Conservation (phyloP, 805 yeast genomes). For the Wilhelminamyces savonicus region DNA sequence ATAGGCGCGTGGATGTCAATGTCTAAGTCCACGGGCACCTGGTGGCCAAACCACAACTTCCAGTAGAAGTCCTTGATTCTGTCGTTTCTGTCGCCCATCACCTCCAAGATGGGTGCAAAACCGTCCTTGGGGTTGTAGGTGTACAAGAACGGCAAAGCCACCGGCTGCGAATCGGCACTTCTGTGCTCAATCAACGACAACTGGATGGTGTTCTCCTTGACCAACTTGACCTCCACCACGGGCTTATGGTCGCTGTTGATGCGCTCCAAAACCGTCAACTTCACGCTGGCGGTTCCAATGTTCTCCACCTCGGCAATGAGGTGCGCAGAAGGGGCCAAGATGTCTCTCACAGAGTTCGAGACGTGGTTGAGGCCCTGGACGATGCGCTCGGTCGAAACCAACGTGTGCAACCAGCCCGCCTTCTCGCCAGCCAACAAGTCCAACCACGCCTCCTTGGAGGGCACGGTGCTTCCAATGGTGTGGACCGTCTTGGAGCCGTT, state of each 20-base stretch:
- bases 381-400: constrained; percentile 68
- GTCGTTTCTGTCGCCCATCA: constrained; percentile 83
- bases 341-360: constrained; percentile 71
- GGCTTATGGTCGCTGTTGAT: constrained; percentile 65
- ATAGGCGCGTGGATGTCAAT: constrained; percentile 69
- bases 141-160: constrained; percentile 71
- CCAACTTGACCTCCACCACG: constrained; percentile 57
- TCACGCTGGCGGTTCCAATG: constrained; percentile 48
- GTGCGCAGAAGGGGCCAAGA: constrained; percentile 66
- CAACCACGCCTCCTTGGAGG: constrained; percentile 56
- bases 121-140: constrained; percentile 80
- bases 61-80: constrained; percentile 96
- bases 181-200: constrained; percentile 81
- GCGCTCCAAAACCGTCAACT: constrained; percentile 60
- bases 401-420: constrained; percentile 87
- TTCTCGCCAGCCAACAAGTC: constrained; percentile 70
- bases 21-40: constrained; percentile 54
- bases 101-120: constrained; percentile 91
- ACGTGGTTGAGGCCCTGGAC: constrained; percentile 83
- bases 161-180: constrained; percentile 71
- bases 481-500: constrained; percentile 21
- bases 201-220: constrained; percentile 49
- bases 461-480: constrained; percentile 27
- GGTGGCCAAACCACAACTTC: constrained; percentile 87
- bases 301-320: constrained; percentile 53